Evolutionary conservation across 2,329 filamentous ascomycete species (phyloP).

Genomic region (Simplicillium sp.): DNA sequence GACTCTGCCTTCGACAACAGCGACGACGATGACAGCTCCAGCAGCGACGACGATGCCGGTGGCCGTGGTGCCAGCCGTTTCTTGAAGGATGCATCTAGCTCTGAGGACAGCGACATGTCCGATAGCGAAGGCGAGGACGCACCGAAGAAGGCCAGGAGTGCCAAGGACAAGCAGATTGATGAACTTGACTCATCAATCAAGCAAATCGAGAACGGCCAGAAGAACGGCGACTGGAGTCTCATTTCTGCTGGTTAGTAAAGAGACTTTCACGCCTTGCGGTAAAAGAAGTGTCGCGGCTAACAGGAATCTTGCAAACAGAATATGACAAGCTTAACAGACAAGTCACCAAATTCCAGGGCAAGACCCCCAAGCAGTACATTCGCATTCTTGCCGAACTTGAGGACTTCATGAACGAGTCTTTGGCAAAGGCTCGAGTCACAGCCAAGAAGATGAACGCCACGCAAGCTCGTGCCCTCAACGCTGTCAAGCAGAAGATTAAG

Average conservation of each 20-base stretch:
- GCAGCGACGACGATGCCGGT: slow-evolving; percentile 56
- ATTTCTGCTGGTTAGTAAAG: slow-evolving; percentile 68
- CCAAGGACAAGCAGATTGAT: slow-evolving; percentile 93
- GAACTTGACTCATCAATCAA: slow-evolving; percentile 86
- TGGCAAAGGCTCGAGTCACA: slow-evolving; percentile 91
- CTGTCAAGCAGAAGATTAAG: slow-evolving; percentile 96
- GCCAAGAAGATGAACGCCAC: slow-evolving; percentile 98
- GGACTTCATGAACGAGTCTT: slow-evolving; percentile 85
- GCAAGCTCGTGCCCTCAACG: slow-evolving; percentile 88
- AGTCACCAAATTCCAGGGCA: slow-evolving; percentile 67
- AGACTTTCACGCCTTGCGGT: slow-evolving; percentile 1
- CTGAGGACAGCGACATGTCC: slow-evolving; percentile 56
- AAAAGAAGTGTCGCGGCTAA: too few relatives aligned
- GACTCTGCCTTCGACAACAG: slow-evolving; percentile 35
- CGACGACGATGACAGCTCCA: slow-evolving; percentile 44
- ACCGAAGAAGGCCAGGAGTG: slow-evolving; percentile 78
- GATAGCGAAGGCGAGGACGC: slow-evolving; percentile 80
- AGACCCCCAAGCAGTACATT: slow-evolving; percentile 84
- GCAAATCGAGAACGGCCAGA: slow-evolving; percentile 90
- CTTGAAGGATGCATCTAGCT: slow-evolving; percentile 54
- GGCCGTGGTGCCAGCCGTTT: slow-evolving; percentile 71
- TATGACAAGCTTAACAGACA: slow-evolving; percentile 92
- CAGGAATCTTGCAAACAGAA: slow-evolving; percentile 41
- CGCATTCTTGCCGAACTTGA: slow-evolving; percentile 90
- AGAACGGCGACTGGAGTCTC: slow-evolving; percentile 95